Conservation (phyloP, 306 rosid genomes). For the Acacia acuminata region DNA sequence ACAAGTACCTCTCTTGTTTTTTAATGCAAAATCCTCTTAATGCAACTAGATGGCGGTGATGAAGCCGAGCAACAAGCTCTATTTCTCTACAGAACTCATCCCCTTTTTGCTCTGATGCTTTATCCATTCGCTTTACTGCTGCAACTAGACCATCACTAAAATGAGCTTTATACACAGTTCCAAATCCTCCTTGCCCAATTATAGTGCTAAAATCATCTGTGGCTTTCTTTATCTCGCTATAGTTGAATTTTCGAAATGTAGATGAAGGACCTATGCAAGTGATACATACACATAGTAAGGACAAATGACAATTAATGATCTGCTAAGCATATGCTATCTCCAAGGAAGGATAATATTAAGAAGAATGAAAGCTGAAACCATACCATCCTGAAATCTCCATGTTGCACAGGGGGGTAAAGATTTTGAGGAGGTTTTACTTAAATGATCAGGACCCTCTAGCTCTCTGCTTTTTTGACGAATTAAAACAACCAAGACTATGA, state of each 20-base stretch:
- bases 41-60: constrained; percentile 95
- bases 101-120: constrained; percentile 83
- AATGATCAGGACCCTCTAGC: constrained; percentile 60
- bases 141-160: constrained; percentile 73
- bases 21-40: constrained; percentile 81
- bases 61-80: constrained; percentile 89
- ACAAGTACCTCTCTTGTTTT: constrained; percentile 76
- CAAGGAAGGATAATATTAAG: constrained; percentile 18
- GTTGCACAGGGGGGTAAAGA: constrained; percentile 54
- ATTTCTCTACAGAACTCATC: constrained; percentile 92
- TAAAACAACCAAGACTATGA: constrained; percentile 75
- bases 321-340: constrained; percentile 11
- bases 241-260: constrained; percentile 79
- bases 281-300: not conserved
- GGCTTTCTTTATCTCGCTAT: constrained; percentile 91
- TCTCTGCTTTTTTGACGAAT: constrained; percentile 81
- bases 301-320: constrained; percentile 9
- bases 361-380: constrained; percentile 19
- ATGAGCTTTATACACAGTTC: constrained; percentile 89
- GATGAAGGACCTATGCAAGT: constrained; percentile 67
- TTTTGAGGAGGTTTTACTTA: constrained; percentile 56
- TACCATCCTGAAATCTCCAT: constrained; percentile 87
- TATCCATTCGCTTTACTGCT: constrained; percentile 90
- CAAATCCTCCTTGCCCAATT: constrained; percentile 96
- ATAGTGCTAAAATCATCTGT: constrained; percentile 72